Evolutionary conservation across 257 asterid genomes (phyloP).

Genomic region (Ocimum tenuiflorum): DNA sequence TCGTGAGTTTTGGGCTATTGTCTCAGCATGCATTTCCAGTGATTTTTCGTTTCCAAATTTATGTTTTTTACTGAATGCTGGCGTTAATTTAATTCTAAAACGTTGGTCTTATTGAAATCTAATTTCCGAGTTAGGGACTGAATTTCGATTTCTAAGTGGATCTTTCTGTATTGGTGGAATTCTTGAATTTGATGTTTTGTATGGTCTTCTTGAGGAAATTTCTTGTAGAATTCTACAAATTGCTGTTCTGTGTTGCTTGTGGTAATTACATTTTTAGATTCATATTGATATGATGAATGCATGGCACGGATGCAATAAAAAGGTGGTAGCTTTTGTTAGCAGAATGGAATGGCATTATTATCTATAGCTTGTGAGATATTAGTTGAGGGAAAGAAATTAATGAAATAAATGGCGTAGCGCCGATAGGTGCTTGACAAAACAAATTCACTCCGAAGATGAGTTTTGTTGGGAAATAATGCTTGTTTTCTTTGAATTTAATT

Average conservation of each 20-base stretch:
- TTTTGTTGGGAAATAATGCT: not conserved
- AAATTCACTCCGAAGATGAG: not conserved
- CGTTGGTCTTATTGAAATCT: slow-evolving; percentile 1
- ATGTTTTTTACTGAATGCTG: not conserved
- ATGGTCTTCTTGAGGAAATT: not conserved
- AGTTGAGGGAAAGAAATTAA: not conserved
- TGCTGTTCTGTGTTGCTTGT: not conserved
- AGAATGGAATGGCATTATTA: too few species aligned
- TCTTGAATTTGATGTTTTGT: not conserved
- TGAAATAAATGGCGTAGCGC: not conserved
- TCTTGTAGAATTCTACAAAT: not conserved
- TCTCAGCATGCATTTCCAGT: not conserved
- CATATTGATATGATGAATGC: not conserved
- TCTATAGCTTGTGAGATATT: too few species aligned
- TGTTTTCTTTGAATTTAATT: not conserved
- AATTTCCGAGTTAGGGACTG: not conserved
- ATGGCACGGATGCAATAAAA: too few species aligned
- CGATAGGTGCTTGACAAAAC: not conserved
- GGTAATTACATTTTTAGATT: not conserved
- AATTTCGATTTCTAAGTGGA: not conserved
- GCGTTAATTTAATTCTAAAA: not conserved
- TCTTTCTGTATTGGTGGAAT: not conserved
- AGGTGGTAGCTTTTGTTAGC: not conserved
- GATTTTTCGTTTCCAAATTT: not conserved
- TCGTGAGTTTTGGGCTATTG: not conserved